Base-by-base conservation (phyloP, 768 basidiomycete species). In the Cytidiella melzeri region DNA sequence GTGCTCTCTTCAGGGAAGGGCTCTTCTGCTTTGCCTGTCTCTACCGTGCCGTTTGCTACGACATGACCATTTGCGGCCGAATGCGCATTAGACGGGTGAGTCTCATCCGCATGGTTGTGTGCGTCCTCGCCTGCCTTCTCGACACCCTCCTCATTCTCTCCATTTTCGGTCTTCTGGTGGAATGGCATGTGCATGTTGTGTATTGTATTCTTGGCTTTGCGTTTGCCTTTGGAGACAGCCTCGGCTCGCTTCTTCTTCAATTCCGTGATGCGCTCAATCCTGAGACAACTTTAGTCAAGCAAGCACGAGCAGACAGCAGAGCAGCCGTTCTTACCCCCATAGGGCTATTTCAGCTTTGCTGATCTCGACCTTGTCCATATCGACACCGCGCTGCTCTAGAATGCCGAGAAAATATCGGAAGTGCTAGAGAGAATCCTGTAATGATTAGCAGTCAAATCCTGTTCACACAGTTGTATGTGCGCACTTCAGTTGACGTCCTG, bases 331-430 rank as follows among this genome's bases (percentile, higher is more conserved):
- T 48, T 54, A 78, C 76, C 76, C 74, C 78, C 77, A 80, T 25
- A 81, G 64, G 10, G 74, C 72, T 5, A 73, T 63, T 57, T 83
- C 81, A 13, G 78, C 81, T 62, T 83, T 83, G 54, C 72, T 79
- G 13, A 82, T 71, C 49, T 77, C 71, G 4, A 81, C 76, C 58
- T 81, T 79, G 51, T 66, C 68, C 66, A 83, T 73, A 57, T 84
- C 80, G 1, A 80, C 75, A 0, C 80, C 79, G 9, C 71, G 70
- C 34, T 77, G 69, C 7, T 72, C 64, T 26, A 85, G 62, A 6
- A 72, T 70, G 2, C 72, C 68, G 38, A 83, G 65, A 60, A 84
- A 84, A 36, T 69, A 64, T 47, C 73, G 71, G 56, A 80, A 84
- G 63, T 83, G 80, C 81, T 84, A 50, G 7, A 49, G 10, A 45